Base-by-base conservation (phyloP, 2,329 filamentous ascomycete species). In the Aspergillus sp. region DNA sequence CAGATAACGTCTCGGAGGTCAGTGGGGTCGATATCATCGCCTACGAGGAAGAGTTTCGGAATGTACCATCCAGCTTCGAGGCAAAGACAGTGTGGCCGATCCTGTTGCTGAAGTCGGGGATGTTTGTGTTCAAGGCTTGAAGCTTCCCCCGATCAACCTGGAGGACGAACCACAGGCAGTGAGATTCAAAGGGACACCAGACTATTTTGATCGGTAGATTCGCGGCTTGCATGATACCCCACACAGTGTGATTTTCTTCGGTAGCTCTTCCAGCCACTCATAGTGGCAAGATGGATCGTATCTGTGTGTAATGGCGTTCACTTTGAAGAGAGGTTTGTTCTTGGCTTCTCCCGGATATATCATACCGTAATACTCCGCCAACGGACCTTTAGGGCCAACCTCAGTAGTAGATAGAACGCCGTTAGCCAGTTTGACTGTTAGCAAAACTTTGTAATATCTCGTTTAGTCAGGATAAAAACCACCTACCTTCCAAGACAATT, bases 31-130 rank as follows among this genome's bases (percentile, higher is more conserved):
- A 56, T 40, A 30, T 56, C 45, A 5, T 56, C 49, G 4, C 48
- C 49, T 26, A 56, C 51, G 3, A 56, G 29, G 29, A 51, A 54
- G 9, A 56, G 33, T 39, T 54, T 56, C 7, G 47, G 44, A 10
- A 56, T 50, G 29, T 49, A 51, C 48, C 51, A 52, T n/a, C 53
- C 51, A 33, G 47, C 29, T 56, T 51, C 5, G 53, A 49, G n/a
- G 42, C 37, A 33, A 56, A 54, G 7, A 56, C 46, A 7, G 45
- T 37, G 34, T 56, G 46, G 5, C 53, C 51, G 8, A 50, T 5
- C 11, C 44, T 49, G 8, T 30, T 33, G 33, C 47, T 45, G 13
- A 52, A 51, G 3, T 49, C 50, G 13, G 45, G 36, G 28, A 50
- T 48, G 12, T 43, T 48, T 2, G 48, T 52, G 7, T 47, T 43